Base-by-base conservation (phyloP, 495 filamentous ascomycete species). In the Immersiella caudata region DNA sequence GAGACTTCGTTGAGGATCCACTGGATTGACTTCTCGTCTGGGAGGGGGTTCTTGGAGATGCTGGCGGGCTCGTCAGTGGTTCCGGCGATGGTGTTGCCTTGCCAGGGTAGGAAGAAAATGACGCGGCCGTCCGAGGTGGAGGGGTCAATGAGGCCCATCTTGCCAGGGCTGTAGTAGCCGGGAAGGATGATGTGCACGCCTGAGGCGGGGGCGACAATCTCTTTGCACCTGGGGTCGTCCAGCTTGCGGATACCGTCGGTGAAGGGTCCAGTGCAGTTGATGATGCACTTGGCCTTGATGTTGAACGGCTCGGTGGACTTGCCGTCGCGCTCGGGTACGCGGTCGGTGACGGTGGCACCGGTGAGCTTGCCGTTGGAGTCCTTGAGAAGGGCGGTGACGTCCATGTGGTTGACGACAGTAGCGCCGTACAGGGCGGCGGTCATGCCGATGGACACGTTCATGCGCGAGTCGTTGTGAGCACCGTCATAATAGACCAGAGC, bases 51-150 rank as follows among this genome's bases (percentile, higher is more conserved):
- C n/a, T 83, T 84, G 8, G 87, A 86, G 63, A 99, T 90, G 22
- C 81, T 79, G n/a, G 92, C 90, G 6, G 94, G 90, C 22, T 92
- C 90, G 71, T 99, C 95, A 9, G 95, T 99, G 21, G 95, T 99
- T 68, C 95, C 95, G 24, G 95, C 95, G 73, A 99, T 98, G 27
- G 95, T 99, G 80, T 99, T 99, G 57, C 95, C 95, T 80, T 98
- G 94, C 95, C 95, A 99, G 20, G 95, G 95, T 29, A 99, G 87
- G 86, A 99, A 99, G 88, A 99, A 99, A 72, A 98, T 97, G 50
- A 99, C 95, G 73, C 95, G 87, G 20, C 95, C 95, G 75, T 99
- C 95, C 0, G 94, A 97, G 0, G 95, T 98, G 11, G 87, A 87
- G 0, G 95, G 95, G 71, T 99, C 95, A 74, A 99, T 96, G 49